These are phyloP conservation scores for Cardamine resedifolia DNA, from an alignment of 345 rosid species.

Conservation along the genomic window DNA sequence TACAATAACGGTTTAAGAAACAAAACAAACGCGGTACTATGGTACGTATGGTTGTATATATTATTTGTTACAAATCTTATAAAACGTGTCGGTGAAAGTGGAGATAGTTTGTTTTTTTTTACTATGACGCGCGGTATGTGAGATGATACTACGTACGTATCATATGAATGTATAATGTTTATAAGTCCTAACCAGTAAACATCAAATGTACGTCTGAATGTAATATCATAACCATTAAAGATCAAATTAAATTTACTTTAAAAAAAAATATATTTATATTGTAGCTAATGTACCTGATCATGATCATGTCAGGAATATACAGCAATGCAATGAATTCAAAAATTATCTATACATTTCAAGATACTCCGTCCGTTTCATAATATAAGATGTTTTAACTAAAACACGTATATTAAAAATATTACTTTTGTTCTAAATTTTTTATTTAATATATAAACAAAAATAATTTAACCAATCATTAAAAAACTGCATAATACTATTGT, in stretches of 20 bases:
- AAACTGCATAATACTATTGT: no score
- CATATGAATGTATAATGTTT: conserved; percentile 4
- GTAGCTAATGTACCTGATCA: not conserved
- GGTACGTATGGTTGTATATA: conserved; percentile 21
- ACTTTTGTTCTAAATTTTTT: no score
- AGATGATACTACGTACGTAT: conserved; percentile 10
- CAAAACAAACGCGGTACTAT: not conserved
- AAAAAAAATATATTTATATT: not conserved
- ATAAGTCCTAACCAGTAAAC: not conserved
- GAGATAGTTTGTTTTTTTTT: not conserved
- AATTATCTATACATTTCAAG: not conserved
- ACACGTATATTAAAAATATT: no score
- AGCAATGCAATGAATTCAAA: not conserved
- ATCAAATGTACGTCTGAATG: conserved; percentile 5
- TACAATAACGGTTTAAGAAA: conserved; percentile 21
- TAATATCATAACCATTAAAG: not conserved
- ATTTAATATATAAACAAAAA: no score
- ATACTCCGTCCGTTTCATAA: no score
- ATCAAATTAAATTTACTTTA: not conserved
- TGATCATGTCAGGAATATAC: conserved; percentile 16
- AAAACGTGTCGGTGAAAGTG: not conserved
- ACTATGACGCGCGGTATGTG: conserved; percentile 3
- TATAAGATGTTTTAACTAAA: no score
- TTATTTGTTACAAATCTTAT: not conserved
- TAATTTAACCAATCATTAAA: no score